Evolutionary conservation across 202 grass and related monocot species (phyloP).

Genomic region (Schoenoplectus triqueter): DNA sequence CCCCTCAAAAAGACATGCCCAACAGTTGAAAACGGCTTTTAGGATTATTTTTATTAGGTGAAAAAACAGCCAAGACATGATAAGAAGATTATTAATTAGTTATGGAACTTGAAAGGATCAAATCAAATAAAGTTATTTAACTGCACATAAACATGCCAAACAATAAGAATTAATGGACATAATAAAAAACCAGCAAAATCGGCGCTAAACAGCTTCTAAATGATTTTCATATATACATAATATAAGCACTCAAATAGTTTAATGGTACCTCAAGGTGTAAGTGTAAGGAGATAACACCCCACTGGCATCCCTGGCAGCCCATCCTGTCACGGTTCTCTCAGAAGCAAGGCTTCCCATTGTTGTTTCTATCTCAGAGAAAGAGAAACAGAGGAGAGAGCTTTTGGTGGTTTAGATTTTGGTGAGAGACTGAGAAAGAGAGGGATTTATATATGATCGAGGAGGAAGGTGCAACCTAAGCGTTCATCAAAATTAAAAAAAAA

Average conservation of each 20-base stretch:
- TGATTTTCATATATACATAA: neutral
- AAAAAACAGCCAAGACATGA: neutral
- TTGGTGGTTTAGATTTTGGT: neutral
- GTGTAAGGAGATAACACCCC: constrained; percentile 83
- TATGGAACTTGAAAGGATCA: neutral
- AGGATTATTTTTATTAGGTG: neutral
- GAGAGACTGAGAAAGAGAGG: neutral
- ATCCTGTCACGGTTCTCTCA: constrained; percentile 66
- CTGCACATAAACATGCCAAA: neutral
- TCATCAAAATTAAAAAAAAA: neutral
- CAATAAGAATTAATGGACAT: neutral
- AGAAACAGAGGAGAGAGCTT: neutral
- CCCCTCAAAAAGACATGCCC: neutral
- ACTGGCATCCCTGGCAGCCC: constrained; percentile 76
- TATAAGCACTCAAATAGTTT: neutral
- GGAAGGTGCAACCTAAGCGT: neutral
- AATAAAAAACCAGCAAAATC: neutral
- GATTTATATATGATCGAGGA: too few species aligned
- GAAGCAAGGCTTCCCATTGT: constrained; percentile 70
- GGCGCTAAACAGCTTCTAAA: neutral
- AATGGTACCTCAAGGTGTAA: constrained; percentile 73
- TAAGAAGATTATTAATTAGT: neutral
- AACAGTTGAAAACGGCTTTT: neutral
- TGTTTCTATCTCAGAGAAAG: neutral
- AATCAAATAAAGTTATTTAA: neutral